These are phyloP conservation scores for Tilletia caries DNA, from an alignment of 1,284 basidiomycete genomes.

Conservation along the genomic window DNA sequence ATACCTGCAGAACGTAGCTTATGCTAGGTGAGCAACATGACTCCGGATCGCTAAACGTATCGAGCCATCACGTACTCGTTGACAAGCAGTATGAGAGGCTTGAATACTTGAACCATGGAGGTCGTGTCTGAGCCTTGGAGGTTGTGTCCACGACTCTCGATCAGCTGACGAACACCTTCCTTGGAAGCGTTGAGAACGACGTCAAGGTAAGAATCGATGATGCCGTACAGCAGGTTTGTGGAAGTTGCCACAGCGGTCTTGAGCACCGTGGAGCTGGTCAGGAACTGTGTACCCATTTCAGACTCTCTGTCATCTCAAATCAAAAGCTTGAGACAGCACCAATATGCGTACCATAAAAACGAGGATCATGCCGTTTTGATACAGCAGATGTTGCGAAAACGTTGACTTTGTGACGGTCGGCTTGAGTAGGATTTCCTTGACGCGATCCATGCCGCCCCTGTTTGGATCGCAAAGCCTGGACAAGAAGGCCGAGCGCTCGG, in stretches of 20 bases:
- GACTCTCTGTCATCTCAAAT: no score
- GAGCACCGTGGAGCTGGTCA: conserved; percentile 4
- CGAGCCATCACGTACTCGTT: not conserved
- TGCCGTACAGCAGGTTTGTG: not conserved
- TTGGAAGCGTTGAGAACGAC: not conserved
- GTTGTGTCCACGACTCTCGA: not conserved
- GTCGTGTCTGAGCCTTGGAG: not conserved
- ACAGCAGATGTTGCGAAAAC: not conserved
- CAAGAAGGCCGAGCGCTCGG: not conserved
- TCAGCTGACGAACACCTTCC: not conserved
- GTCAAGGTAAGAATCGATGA: not conserved
- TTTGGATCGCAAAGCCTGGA: not conserved
- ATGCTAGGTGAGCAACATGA: not conserved
- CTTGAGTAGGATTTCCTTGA: not conserved
- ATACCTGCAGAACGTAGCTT: not conserved
- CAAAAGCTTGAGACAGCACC: no score
- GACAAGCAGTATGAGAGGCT: not conserved
- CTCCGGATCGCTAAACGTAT: not conserved
- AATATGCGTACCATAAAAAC: not conserved
- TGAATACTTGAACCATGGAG: conserved; percentile 1
- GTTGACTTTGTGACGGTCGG: not conserved
- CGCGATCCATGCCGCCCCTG: not conserved
- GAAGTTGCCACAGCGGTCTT: not conserved
- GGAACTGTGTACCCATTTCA: no score
- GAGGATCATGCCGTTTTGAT: not conserved